Evolutionary conservation across 768 basidiomycete genomes (phyloP), one percentile per base, ranked within the genome.

Genomic region (Suillus weaverae): DNA sequence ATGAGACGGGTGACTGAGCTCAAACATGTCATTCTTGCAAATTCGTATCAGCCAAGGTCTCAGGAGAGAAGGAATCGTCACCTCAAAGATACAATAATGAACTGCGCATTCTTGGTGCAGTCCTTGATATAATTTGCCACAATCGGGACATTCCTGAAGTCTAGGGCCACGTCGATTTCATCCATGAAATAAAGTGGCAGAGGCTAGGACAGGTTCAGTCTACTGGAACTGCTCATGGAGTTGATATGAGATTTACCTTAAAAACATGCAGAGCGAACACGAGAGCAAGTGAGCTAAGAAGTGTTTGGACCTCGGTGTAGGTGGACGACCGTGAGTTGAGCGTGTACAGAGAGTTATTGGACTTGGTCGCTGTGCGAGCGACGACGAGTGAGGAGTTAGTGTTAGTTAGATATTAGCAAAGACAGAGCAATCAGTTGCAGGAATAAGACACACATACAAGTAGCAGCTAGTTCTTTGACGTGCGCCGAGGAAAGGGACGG

Each of bases 181-280:
- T 97, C 95, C 96, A 98, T 98, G 79, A 98, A 97, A 79, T 98
- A 98, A 39, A 98, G 80, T 0, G 97, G 97, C 0, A 96, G 98
- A 0, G 96, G 96, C 93, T 93, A 41, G 57, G 11, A n/a, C 5
- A 67, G 59, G 32, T 53, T 64, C 36, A 61, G 59, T 41, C 53
- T 11, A 30, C 65, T 51, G 33, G 22, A 32, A 16, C 10, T 0
- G 20, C 11, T 20, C 9, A 46, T 26, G 16, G 35, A 8, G 35
- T 56, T 36, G 8, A 39, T 38, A 5, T 14, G 14, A 13, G 18
- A 56, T 72, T 60, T 65, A 92, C 94, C 85, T 99, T 99, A 86
- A 95, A 99, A 38, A 95, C 93, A 70, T 99, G 97, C 9, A 99
- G 84, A 3, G 97, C 97, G 69, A 99, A 99, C 20, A 99, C 97